phyloP scores from a whole-genome alignment of 1,284 basidiomycete species.

The Pterula multifida region DNA sequence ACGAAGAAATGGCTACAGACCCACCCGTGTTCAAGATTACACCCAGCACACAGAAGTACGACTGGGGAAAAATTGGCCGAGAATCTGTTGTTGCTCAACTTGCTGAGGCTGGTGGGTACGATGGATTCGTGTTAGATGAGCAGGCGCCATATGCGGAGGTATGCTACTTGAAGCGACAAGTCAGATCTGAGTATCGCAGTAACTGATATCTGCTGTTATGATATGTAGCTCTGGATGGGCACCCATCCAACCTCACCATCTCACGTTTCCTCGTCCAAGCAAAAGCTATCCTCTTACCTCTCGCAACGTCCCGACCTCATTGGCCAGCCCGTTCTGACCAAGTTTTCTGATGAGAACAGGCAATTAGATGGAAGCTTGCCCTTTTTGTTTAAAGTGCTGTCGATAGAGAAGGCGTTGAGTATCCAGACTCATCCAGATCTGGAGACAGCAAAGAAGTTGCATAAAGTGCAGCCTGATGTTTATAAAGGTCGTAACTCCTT shows the following conservation, averaged over 20 bases:
- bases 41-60: background rate
- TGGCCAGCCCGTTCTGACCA: slow-evolving; percentile 42
- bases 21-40: slow-evolving; percentile 1
- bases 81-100: slow-evolving; percentile 16
- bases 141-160: slow-evolving; percentile 46
- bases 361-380: slow-evolving; percentile 61
- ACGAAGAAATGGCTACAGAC: too few relatives aligned
- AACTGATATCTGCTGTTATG: background rate
- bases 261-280: slow-evolving; percentile 32
- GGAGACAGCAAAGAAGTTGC: slow-evolving; percentile 68
- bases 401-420: slow-evolving; percentile 88
- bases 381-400: slow-evolving; percentile 90
- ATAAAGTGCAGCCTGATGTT: slow-evolving; percentile 66
- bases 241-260: slow-evolving; percentile 89
- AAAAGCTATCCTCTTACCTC: slow-evolving; percentile 51
- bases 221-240: slow-evolving; percentile 91
- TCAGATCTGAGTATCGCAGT: background rate
- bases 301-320: slow-evolving; percentile 57
- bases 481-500: slow-evolving; percentile 63
- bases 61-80: slow-evolving; percentile 2
- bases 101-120: slow-evolving; percentile 20
- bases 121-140: slow-evolving; percentile 32
- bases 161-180: too few relatives aligned
- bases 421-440: slow-evolving; percentile 99
- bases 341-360: slow-evolving; percentile 40